Percentiles rank a stretch among this genome's conserved stretches.
phyloP scores from a whole-genome alignment of 345 rosid species.

The Pistacia integerrima region DNA sequence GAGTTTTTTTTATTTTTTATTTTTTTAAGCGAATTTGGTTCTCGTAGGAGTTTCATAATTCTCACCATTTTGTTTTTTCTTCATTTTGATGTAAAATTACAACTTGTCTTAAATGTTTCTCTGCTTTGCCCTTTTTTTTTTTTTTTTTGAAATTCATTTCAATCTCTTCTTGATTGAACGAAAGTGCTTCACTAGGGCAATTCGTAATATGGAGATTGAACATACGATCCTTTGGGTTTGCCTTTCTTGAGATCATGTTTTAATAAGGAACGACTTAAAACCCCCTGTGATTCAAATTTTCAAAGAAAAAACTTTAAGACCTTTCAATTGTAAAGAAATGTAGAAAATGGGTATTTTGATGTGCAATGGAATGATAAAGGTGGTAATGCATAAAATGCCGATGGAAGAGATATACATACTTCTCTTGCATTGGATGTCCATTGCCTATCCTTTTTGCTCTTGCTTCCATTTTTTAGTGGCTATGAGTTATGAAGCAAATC shows the following conservation, averaged over 20 bases:
- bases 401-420: conserved; percentile 42
- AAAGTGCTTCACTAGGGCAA: conserved; percentile 69
- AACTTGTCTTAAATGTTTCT: too few species aligned
- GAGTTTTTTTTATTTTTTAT: neutral
- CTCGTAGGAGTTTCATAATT: neutral
- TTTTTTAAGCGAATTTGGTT: neutral
- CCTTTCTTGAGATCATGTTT: conserved; percentile 63
- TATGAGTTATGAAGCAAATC: conserved; percentile 48
- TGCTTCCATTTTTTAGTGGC: conserved; percentile 47
- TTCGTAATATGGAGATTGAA: conserved; percentile 74
- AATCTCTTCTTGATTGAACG: conserved; percentile 47
- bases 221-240: conserved; percentile 50
- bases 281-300: conserved; percentile 58
- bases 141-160: too few species aligned
- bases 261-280: conserved; percentile 53
- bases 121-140: too few species aligned
- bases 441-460: conserved; percentile 49
- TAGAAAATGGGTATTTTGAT: conserved; percentile 52
- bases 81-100: too few species aligned
- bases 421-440: conserved; percentile 62
- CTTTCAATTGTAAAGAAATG: conserved; percentile 40
- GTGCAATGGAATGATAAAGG: conserved; percentile 45
- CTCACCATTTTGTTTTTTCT: neutral
- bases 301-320: conserved; percentile 60
- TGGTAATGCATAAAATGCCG: conserved; percentile 33